A percentile compares a stretch with the other conserved stretches of the same genome.
phyloP scores from a whole-genome alignment of 208 protist species.

The Leishmania guyanensis region DNA sequence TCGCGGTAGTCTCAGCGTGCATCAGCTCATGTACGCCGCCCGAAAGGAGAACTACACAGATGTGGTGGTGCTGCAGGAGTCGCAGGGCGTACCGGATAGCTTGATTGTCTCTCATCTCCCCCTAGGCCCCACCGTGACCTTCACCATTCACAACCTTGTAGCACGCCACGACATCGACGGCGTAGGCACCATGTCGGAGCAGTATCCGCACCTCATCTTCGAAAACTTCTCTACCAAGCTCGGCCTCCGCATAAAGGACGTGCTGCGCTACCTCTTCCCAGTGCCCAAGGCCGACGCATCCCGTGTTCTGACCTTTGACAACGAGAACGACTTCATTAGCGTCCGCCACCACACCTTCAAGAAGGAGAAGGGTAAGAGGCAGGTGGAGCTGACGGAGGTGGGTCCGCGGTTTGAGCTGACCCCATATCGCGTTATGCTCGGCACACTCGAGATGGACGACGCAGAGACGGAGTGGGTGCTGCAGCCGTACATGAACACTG shows the following conservation, averaged over 20 bases:
- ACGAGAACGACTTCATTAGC: conserved; percentile 98
- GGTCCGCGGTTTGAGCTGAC: conserved; percentile 98
- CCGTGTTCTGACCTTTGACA: conserved; percentile 98
- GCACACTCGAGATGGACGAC: conserved; percentile 95
- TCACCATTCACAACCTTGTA: conserved; percentile 97
- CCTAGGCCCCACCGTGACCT: conserved; percentile 98
- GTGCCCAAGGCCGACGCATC: conserved; percentile 96
- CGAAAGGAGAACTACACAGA: conserved; percentile 96
- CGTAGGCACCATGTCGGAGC: conserved; percentile 92
- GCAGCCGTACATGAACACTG: conserved; percentile 98
- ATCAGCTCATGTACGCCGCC: conserved; percentile 95
- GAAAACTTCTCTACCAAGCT: conserved; percentile 97
- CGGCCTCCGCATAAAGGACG: conserved; percentile 93
- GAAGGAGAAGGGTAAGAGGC: conserved; percentile 49
- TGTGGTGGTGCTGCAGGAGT: conserved; percentile 98
- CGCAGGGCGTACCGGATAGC: conserved; percentile 97
- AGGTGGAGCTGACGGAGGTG: conserved; percentile 96
- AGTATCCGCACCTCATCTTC: conserved; percentile 99
- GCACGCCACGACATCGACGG: conserved; percentile 97
- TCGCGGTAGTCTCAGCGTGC: conserved; percentile 94
- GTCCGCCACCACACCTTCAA: conserved; percentile 98
- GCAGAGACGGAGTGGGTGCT: conserved; percentile 99
- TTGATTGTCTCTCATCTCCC: conserved; percentile 98
- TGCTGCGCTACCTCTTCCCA: conserved; percentile 98
- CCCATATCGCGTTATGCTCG: conserved; percentile 97